Evolutionary conservation across 1,139 yeast genomes (phyloP).

Genomic region (Zygotorulaspora mrakii): DNA sequence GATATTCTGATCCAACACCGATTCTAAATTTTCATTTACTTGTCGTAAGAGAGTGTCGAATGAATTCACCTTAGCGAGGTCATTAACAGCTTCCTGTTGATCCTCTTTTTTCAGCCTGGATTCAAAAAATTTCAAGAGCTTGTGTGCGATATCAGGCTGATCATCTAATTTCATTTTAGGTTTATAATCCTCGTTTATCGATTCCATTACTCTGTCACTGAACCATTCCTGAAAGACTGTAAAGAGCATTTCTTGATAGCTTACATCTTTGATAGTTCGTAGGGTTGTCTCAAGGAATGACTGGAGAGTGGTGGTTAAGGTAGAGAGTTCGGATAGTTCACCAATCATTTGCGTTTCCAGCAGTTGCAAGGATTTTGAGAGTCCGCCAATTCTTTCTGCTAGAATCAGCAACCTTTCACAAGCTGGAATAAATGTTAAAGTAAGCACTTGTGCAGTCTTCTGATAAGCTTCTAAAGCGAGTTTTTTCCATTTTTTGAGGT

Average conservation of each 20-base stretch:
- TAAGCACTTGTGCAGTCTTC: conserved; percentile 24
- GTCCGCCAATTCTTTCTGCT: conserved; percentile 47
- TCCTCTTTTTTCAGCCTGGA: conserved; percentile 7
- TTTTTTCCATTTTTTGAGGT: conserved; percentile 55
- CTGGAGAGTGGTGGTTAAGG: conserved; percentile 6
- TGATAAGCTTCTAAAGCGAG: conserved; percentile 40
- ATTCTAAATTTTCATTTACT: not conserved
- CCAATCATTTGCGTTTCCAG: conserved; percentile 4
- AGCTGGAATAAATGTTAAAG: conserved; percentile 45
- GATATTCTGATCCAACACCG: conserved; percentile 1
- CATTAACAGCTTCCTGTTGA: conserved; percentile 1
- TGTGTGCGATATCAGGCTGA: conserved; percentile 11
- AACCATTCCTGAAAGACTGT: conserved; percentile 26
- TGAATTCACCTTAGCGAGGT: not conserved
- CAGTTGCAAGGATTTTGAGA: conserved; percentile 13
- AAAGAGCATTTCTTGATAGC: conserved; percentile 14
- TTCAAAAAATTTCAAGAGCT: conserved; percentile 12
- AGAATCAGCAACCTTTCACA: conserved; percentile 55
- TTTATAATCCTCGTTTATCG: conserved; percentile 25
- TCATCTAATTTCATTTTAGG: conserved; percentile 12
- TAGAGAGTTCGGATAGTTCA: conserved; percentile 8
- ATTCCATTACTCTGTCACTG: conserved; percentile 21
- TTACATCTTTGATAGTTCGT: conserved; percentile 10
- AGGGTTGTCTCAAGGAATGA: conserved; percentile 8
- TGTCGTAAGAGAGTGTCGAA: not conserved